Evolutionary conservation across 1,139 yeast species (phyloP).

Genomic region (Hansenula lynferdii): DNA sequence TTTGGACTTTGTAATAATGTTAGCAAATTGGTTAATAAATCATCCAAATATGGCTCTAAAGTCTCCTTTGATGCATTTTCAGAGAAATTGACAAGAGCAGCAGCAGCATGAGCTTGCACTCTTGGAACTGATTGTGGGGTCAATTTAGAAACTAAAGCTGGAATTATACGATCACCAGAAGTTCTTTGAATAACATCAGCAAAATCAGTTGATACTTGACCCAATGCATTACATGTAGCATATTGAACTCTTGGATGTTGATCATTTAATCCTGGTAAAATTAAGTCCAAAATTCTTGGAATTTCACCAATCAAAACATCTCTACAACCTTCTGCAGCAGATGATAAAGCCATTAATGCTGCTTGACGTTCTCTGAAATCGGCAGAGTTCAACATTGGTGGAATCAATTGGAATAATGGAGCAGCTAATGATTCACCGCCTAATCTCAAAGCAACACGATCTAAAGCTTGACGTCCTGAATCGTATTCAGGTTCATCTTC

Average conservation of each 20-base stretch:
- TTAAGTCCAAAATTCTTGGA: slow-evolving; percentile 75
- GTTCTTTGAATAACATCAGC: slow-evolving; percentile 84
- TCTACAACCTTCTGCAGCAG: slow-evolving; percentile 97
- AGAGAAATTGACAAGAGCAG: slow-evolving; percentile 92
- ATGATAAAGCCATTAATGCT: slow-evolving; percentile 92
- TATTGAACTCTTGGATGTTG: slow-evolving; percentile 92
- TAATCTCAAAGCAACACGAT: slow-evolving; percentile 77
- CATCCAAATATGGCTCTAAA: slow-evolving; percentile 87
- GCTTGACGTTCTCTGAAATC: slow-evolving; percentile 97
- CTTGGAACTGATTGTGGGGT: slow-evolving; percentile 71
- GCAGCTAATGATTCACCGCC: slow-evolving; percentile 83
- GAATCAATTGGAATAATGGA: slow-evolving; percentile 82
- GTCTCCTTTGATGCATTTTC: slow-evolving; percentile 88
- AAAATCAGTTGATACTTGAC: slow-evolving; percentile 97
- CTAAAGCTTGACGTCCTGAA: slow-evolving; percentile 91
- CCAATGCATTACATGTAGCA: slow-evolving; percentile 94
- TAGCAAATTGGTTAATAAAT: slow-evolving; percentile 65
- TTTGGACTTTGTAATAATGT: slow-evolving; percentile 79
- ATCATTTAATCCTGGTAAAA: slow-evolving; percentile 77
- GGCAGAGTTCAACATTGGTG: slow-evolving; percentile 68
- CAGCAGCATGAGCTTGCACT: slow-evolving; percentile 98
- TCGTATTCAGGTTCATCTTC: slow-evolving; percentile 86
- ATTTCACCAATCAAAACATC: slow-evolving; percentile 83
- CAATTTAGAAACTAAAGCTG: slow-evolving; percentile 81
- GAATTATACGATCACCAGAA: slow-evolving; percentile 73